phyloP scores from a whole-genome alignment of 768 basidiomycete genomes.

The Tephrocybe rancida region DNA sequence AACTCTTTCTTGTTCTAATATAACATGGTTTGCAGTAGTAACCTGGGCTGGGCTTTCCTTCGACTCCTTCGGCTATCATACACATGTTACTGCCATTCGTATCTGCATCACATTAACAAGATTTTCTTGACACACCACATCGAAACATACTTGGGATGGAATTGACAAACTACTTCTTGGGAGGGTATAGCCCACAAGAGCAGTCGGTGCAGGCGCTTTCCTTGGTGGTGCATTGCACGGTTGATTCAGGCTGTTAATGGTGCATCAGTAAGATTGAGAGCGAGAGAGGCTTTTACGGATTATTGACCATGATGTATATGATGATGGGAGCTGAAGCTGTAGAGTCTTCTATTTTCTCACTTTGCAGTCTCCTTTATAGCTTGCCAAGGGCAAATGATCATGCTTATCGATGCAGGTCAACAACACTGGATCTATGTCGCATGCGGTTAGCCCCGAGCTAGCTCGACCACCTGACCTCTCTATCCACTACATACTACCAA shows the following conservation, averaged over 20 bases:
- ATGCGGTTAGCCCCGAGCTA: too few species aligned
- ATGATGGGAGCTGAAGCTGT: neutral
- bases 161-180: too few species aligned
- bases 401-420: neutral
- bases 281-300: too few species aligned
- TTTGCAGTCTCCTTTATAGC: neutral
- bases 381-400: neutral
- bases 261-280: neutral
- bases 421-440: too few species aligned
- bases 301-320: neutral
- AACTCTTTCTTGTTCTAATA: too few species aligned
- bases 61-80: neutral
- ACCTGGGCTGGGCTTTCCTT: too few species aligned
- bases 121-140: neutral
- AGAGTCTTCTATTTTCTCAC: neutral
- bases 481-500: too few species aligned
- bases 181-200: conserved; percentile 32
- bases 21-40: too few species aligned
- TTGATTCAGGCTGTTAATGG: conserved; percentile 10
- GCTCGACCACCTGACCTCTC: neutral
- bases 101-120: neutral
- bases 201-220: conserved; percentile 29
- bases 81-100: neutral
- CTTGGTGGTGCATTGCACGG: conserved; percentile 21
- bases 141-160: neutral